Percentiles rank a stretch among this genome's conserved stretches.
Evolutionary conservation across 768 basidiomycete species (phyloP).

Genomic region (Pisolithus sp.): DNA sequence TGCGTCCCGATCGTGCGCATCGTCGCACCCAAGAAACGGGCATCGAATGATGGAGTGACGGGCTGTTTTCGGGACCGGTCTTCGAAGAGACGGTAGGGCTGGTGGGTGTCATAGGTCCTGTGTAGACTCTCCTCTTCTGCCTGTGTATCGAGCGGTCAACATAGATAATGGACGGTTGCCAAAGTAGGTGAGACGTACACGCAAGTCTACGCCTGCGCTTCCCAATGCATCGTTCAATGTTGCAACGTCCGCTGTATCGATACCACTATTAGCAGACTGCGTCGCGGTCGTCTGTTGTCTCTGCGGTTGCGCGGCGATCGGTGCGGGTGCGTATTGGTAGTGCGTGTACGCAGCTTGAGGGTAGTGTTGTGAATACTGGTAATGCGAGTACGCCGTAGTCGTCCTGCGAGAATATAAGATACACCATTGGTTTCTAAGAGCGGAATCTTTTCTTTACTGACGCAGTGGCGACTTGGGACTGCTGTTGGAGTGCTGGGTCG

Average conservation of each 20-base stretch:
- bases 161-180: neutral
- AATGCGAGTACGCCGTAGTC: conserved; percentile 45
- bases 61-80: conserved; percentile 80
- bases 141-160: conserved; percentile 32
- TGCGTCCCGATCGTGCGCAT: conserved; percentile 63
- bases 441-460: conserved; percentile 19
- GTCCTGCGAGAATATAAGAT: conserved; percentile 28
- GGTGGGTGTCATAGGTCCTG: conserved; percentile 54
- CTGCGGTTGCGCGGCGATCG: conserved; percentile 27
- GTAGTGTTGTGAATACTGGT: conserved; percentile 34
- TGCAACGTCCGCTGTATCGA: conserved; percentile 67
- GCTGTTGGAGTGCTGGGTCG: conserved; percentile 63
- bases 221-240: conserved; percentile 81
- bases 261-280: conserved; percentile 21
- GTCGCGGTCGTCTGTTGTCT: conserved; percentile 21
- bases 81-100: conserved; percentile 59
- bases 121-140: conserved; percentile 84
- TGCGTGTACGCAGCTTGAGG: conserved; percentile 35
- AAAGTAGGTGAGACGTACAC: conserved; percentile 37
- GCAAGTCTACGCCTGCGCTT: conserved; percentile 81
- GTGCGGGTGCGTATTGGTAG: conserved; percentile 33
- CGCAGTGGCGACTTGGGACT: conserved; percentile 37
- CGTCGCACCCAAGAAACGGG: conserved; percentile 53
- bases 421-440: neutral
- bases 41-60: conserved; percentile 60